phyloP scores from a whole-genome alignment of 2,329 filamentous ascomycete species.

The Conoideocrella luteorostrata region DNA sequence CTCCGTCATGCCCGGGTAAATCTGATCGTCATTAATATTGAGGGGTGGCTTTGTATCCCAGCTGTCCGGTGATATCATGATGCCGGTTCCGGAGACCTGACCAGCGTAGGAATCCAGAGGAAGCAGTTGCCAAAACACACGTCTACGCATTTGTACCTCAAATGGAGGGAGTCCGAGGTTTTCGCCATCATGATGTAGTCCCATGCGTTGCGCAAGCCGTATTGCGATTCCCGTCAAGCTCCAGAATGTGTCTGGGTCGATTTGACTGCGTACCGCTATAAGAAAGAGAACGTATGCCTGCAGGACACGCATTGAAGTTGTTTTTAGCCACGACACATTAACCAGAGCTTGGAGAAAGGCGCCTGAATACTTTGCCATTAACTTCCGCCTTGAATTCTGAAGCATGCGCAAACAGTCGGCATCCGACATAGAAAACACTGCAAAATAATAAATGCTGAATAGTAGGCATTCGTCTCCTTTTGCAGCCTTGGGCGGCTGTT shows the following conservation, averaged over 20 bases:
- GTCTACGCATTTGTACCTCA: slow-evolving; percentile 47
- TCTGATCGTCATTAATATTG: slow-evolving; percentile 32
- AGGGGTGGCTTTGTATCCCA: slow-evolving; percentile 27
- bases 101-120: slow-evolving; percentile 26
- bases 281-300: slow-evolving; percentile 47
- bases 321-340: slow-evolving; percentile 42
- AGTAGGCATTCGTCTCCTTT: slow-evolving; percentile 28
- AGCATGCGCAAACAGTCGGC: slow-evolving; percentile 33
- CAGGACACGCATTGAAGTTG: slow-evolving; percentile 45
- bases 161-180: slow-evolving; percentile 28
- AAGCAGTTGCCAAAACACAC: slow-evolving; percentile 48
- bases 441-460: slow-evolving; percentile 38
- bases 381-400: slow-evolving; percentile 25
- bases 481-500: slow-evolving; percentile 14
- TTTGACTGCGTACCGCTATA: slow-evolving; percentile 27
- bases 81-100: slow-evolving; percentile 20
- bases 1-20: slow-evolving; percentile 29
- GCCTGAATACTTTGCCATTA: slow-evolving; percentile 31
- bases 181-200: slow-evolving; percentile 41
- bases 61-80: slow-evolving; percentile 13
- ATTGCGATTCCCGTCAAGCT: slow-evolving; percentile 41
- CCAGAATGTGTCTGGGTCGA: slow-evolving; percentile 44
- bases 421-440: slow-evolving; percentile 33
- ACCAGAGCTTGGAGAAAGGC: slow-evolving; percentile 42
- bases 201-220: slow-evolving; percentile 47